Evolutionary conservation across 2,329 filamentous ascomycete genomes (phyloP).

Genomic region (Cadophora sp.): DNA sequence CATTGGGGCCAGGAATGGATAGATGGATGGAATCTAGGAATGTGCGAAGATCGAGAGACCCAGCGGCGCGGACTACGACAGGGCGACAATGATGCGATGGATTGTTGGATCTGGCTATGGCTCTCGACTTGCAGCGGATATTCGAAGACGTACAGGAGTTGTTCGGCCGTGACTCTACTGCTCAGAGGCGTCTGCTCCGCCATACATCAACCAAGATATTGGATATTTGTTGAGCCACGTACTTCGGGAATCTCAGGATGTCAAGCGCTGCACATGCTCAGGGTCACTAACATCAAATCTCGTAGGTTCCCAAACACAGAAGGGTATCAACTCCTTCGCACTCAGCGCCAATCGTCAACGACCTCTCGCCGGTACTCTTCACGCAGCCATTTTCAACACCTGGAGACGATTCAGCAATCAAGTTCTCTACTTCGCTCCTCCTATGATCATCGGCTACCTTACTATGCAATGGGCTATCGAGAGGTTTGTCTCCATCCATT

Average conservation of each 20-base stretch:
- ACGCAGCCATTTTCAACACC: slow-evolving; percentile 94
- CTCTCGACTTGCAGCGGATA: not conserved
- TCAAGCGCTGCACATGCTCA: not conserved
- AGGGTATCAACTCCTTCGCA: slow-evolving; percentile 73
- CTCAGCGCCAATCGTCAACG: slow-evolving; percentile 89
- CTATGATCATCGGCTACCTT: slow-evolving; percentile 79
- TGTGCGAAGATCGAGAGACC: not conserved
- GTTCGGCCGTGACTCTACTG: not conserved
- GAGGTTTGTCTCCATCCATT: slow-evolving; percentile 66
- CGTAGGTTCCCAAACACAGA: slow-evolving; percentile 64
- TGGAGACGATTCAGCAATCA: slow-evolving; percentile 86
- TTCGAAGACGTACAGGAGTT: not conserved
- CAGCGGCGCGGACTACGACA: not conserved
- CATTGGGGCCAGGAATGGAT: not conserved
- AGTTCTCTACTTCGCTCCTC: slow-evolving; percentile 87
- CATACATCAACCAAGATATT: not conserved
- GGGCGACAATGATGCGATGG: not conserved
- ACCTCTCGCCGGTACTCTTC: slow-evolving; percentile 76
- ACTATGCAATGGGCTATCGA: slow-evolving; percentile 90
- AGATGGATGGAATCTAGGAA: not conserved
- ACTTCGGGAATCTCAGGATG: not conserved
- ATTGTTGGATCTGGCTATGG: not conserved
- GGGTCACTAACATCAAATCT: slow-evolving; percentile 36
- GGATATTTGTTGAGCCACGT: not conserved
- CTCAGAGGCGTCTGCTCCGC: not conserved